Evolutionary conservation across 768 basidiomycete genomes (phyloP).

Genomic region (Macrolepiota albuminosa): DNA sequence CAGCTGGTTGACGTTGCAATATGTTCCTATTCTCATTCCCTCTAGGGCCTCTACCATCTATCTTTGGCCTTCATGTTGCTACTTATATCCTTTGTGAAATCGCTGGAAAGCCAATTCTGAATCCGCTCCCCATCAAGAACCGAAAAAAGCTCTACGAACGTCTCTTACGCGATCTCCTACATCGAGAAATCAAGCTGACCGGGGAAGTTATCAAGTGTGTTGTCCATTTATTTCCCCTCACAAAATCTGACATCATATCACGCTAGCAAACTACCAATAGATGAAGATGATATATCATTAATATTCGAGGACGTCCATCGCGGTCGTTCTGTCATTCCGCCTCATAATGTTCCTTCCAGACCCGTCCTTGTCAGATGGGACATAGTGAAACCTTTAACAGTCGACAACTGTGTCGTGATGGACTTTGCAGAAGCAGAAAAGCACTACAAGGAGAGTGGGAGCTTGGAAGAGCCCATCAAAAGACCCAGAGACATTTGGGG

Average conservation of each 20-base stretch:
- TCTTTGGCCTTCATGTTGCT: constrained; percentile 88
- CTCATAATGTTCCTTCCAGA: constrained; percentile 64
- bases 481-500: constrained; percentile 69
- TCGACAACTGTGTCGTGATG: constrained; percentile 87
- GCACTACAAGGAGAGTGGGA: constrained; percentile 49
- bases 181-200: constrained; percentile 66
- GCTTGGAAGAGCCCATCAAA: constrained; percentile 19
- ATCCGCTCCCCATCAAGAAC: constrained; percentile 83
- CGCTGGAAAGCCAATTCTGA: constrained; percentile 76
- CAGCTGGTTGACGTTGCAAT: constrained; percentile 13
- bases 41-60: constrained; percentile 74
- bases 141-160: constrained; percentile 81
- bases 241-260: not conserved
- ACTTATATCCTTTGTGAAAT: constrained; percentile 86
- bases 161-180: constrained; percentile 70
- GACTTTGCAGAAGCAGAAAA: constrained; percentile 69
- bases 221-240: not conserved
- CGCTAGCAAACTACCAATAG: constrained; percentile 66
- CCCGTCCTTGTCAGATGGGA: constrained; percentile 86
- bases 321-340: constrained; percentile 74
- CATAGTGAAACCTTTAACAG: constrained; percentile 48
- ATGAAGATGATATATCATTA: constrained; percentile 77
- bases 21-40: not conserved
- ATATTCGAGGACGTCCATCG: constrained; percentile 87
- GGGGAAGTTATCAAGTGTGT: constrained; percentile 58